These are phyloP conservation scores for Parmelia sp. DNA, from an alignment of 495 filamentous ascomycete genomes.

Conservation along the genomic window DNA sequence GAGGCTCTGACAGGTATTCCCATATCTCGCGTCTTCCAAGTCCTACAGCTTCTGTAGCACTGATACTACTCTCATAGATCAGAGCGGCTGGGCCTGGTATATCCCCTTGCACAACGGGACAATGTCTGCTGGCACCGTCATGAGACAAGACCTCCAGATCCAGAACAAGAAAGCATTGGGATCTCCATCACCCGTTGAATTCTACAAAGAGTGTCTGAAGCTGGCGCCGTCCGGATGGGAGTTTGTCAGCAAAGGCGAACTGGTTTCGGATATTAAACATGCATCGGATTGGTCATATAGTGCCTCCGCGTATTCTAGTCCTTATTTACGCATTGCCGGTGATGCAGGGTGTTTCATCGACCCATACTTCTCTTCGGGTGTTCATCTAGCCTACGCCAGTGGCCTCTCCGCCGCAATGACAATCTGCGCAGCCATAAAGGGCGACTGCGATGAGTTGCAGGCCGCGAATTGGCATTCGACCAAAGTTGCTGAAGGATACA, in stretches of 20 bases:
- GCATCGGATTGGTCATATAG: slow-evolving; percentile 44
- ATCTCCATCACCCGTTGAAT: slow-evolving; percentile 27
- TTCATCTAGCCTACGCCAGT: slow-evolving; percentile 42
- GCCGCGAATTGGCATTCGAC: slow-evolving; percentile 44
- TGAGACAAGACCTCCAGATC: slow-evolving; percentile 31
- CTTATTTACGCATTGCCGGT: slow-evolving; percentile 33
- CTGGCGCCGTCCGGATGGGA: slow-evolving; percentile 26
- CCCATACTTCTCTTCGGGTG: slow-evolving; percentile 42
- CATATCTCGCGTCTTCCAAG: not conserved
- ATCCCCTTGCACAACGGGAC: slow-evolving; percentile 35
- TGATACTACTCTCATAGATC: slow-evolving; percentile 17
- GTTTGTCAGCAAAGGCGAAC: slow-evolving; percentile 30
- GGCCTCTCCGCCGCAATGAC: slow-evolving; percentile 44
- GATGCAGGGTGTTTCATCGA: slow-evolving; percentile 44
- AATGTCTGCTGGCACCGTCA: slow-evolving; percentile 34
- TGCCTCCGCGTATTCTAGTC: slow-evolving; percentile 35
- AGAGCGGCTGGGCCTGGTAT: slow-evolving; percentile 37
- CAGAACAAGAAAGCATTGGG: slow-evolving; percentile 30
- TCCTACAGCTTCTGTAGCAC: no score
- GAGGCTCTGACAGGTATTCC: slow-evolving; percentile 33
- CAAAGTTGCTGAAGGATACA: slow-evolving; percentile 42
- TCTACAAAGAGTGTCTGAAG: slow-evolving; percentile 39
- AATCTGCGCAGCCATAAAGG: slow-evolving; percentile 31
- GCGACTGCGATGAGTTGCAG: slow-evolving; percentile 34
- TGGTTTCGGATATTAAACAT: slow-evolving; percentile 34